Evolutionary conservation across 179 eudicot genomes (phyloP), one percentile per base, ranked within the genome.

Genomic region (Corrigiola litoralis): DNA sequence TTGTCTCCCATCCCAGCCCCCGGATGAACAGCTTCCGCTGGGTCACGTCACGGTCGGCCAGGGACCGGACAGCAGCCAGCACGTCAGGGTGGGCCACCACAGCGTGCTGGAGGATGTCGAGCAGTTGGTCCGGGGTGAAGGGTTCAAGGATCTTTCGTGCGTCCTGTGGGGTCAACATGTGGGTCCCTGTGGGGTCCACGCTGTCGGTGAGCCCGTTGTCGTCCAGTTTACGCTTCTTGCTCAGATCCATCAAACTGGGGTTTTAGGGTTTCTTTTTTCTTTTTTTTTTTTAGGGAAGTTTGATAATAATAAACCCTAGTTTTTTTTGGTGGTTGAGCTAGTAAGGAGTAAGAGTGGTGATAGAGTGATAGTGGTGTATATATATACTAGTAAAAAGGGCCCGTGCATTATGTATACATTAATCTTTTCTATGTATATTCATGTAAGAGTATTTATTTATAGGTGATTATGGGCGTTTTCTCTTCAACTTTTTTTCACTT

Each of bases 1-100:
- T 79, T 12, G 82, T 79, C 12, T 75, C 80, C 75, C 77, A 76
- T 1, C 80, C 80, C 0, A 79, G 70, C 9, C 80, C 80, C 1
- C 75, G 80, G 24, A 79, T 34, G 49, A 79, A 79, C 36, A 79
- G 66, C 62, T 79, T 79, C 3, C 78, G 66, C 6, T 64, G 70
- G 14, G 75, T 73, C 21, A 67, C 75, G 34, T 79, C 80, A 40
- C 76, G 77, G 55, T 79, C 80, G 27, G 80, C 83, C 48, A 76
- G 58, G 29, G 33, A 29, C 17, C 80, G 68, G 3, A 76, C 77
- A 33, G 71, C 49, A 34, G 69, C 63, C 31, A 75, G 82, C 18
- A 71, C 67, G 34, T 75, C 82, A 33, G 77, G 58, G 50, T 79
- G 74, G 1, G 66, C 25, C 25, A 60, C 55, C 34, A 61, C 68